A percentile compares a stretch with the other conserved stretches of the same genome.
Conservation (phyloP, 108 stramenopile genomes). For the Pseudonitzschia multiseries region DNA sequence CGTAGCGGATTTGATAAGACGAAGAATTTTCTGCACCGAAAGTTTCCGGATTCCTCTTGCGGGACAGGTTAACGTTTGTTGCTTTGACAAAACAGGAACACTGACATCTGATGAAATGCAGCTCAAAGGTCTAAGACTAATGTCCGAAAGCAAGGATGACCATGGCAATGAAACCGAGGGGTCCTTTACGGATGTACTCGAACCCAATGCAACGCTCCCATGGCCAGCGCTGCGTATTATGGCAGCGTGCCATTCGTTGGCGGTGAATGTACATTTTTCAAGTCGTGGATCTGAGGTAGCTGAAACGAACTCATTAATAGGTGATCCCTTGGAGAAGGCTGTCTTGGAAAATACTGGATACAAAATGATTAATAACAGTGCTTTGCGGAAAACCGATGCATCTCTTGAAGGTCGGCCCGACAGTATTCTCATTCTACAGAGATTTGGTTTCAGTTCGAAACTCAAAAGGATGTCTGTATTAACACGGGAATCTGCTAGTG, state of each 20-base stretch:
- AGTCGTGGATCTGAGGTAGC: slow-evolving; percentile 9
- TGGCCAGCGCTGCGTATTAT: slow-evolving; percentile 69
- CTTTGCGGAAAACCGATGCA: slow-evolving; percentile 27
- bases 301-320: slow-evolving; percentile 48
- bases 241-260: slow-evolving; percentile 90
- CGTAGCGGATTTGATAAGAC: slow-evolving; percentile 74
- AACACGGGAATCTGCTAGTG: slow-evolving; percentile 37
- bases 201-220: slow-evolving; percentile 32
- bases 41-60: slow-evolving; percentile 95
- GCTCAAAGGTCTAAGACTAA: slow-evolving; percentile 72
- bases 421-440: slow-evolving; percentile 50
- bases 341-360: slow-evolving; percentile 83
- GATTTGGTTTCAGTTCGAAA: slow-evolving; percentile 85
- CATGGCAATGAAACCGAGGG: background rate
- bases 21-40: slow-evolving; percentile 93
- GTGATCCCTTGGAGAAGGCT: slow-evolving; percentile 95
- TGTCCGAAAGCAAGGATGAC: slow-evolving; percentile 1
- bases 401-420: slow-evolving; percentile 9
- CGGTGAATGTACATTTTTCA: slow-evolving; percentile 31
- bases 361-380: slow-evolving; percentile 50
- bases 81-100: slow-evolving; percentile 98
- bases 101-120: slow-evolving; percentile 93
- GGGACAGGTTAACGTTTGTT: slow-evolving; percentile 89
- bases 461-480: slow-evolving; percentile 89
- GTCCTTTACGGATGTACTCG: slow-evolving; percentile 16